Evolutionary conservation across 1,284 basidiomycete species (phyloP).

Genomic region (Ganoderma sp.): DNA sequence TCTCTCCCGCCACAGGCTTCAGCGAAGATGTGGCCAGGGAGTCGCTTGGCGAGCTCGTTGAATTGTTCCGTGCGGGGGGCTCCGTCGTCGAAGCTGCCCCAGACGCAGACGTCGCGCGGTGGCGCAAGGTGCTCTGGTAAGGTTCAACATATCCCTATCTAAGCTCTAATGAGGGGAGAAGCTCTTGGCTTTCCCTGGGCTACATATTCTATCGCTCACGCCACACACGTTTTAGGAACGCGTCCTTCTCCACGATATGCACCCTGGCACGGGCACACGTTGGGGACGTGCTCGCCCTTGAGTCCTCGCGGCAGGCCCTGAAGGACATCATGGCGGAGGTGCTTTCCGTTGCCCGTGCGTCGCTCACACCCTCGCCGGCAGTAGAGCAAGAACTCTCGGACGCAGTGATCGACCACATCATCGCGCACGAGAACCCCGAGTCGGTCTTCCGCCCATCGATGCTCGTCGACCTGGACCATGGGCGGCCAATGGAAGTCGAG

Average conservation of each 20-base stretch:
- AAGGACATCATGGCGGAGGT: constrained; percentile 41
- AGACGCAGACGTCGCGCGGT: constrained; percentile 50
- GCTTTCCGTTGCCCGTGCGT: constrained; percentile 42
- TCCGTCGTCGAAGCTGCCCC: constrained; percentile 40
- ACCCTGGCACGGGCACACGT: constrained; percentile 49
- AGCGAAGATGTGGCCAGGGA: constrained; percentile 32
- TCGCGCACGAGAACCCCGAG: constrained; percentile 37
- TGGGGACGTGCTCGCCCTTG: constrained; percentile 39
- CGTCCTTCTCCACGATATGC: constrained; percentile 46
- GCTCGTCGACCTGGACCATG: constrained; percentile 61
- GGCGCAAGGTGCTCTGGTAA: constrained; percentile 53
- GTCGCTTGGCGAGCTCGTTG: constrained; percentile 41
- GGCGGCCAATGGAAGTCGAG: constrained; percentile 68
- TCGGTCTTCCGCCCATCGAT: constrained; percentile 49
- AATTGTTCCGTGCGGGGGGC: constrained; percentile 45
- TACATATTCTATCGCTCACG: constrained; percentile 10
- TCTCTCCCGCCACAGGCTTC: constrained; percentile 11
- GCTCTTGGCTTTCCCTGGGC: not conserved
- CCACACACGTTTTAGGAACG: constrained; percentile 39
- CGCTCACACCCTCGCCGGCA: constrained; percentile 36
- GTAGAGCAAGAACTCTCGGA: constrained; percentile 35
- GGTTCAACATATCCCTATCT: constrained; percentile 16
- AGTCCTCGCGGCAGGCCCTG: constrained; percentile 29
- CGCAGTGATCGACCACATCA: constrained; percentile 38
- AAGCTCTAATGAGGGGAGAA: not conserved